Base-by-base conservation (phyloP, 495 filamentous ascomycete genomes). In the Cercophora newfieldiana region DNA sequence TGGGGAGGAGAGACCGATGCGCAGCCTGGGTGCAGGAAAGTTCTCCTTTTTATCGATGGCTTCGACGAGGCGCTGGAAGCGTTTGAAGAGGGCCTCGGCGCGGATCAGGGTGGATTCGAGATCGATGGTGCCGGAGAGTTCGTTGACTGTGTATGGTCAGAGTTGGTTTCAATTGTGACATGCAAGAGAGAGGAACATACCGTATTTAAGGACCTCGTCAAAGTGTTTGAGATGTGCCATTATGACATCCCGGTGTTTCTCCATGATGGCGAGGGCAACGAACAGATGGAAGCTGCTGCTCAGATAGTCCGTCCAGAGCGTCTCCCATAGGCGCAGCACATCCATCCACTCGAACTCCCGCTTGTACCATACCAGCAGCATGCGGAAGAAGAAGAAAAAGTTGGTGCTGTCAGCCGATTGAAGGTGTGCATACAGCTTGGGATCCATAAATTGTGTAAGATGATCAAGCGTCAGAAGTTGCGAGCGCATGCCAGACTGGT, bases 301-400 rank as follows among this genome's bases (percentile, higher is more conserved):
- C 59, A 91, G 75, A 68, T 89, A 97, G 72, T 98, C 94, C 28
- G 96, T 97, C 96, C 95, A 98, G 2, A 99, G 81, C 1, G 85
- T 83, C 78, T 99, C 95, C 94, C 95, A 99, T 7, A 99, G 82
- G 22, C 90, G 87, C 30, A 98, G 80, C 29, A 96, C 86, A 72
- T 97, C 92, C 47, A 81, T 73, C 91, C 93, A 98, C 70, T 86
- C 83, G 71, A 98, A 99, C 78, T 99, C 95, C 3, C 95, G 90
- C 79, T 99, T 98, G 78, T 94, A 99, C 94, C 94, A 98, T 21
- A 99, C 95, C 0, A 99, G 82, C 25, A 99, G 81, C 94, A 97
- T 97, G 25, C 95, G 89, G 85, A 98, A 99, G 83, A 98, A 98
- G 82, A 99, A 99, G 77, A 99, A 99, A 78, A 98, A 99, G 77